A percentile compares a stretch with the other conserved stretches of the same genome.
Conservation (phyloP, 176 grass and related monocot species). For the Oryza meyeriana region DNA sequence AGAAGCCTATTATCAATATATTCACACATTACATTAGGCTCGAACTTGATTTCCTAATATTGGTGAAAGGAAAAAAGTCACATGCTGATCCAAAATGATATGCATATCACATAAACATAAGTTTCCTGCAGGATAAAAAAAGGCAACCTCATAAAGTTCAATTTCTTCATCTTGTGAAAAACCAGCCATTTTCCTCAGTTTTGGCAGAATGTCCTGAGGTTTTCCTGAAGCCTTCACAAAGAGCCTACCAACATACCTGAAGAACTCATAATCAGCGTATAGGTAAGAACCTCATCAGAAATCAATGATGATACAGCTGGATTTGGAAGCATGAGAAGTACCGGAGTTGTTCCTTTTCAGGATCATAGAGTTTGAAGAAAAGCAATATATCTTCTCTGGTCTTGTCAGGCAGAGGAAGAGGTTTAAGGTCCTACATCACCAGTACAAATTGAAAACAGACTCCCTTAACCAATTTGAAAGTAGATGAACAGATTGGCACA, state of each 20-base stretch:
- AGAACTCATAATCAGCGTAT: constrained; percentile 33
- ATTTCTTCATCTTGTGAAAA: constrained; percentile 84
- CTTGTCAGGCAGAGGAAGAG: constrained; percentile 70
- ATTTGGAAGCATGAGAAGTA: constrained; percentile 37
- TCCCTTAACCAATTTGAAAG: constrained; percentile 12
- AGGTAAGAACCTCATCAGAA: constrained; percentile 25
- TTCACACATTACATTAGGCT: constrained; percentile 98
- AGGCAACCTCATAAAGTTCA: constrained; percentile 93
- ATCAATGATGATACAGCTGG: neutral
- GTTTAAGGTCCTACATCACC: constrained; percentile 57
- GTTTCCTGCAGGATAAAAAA: constrained; percentile 9
- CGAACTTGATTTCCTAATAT: constrained; percentile 96
- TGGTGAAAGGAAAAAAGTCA: constrained; percentile 33
- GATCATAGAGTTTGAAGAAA: constrained; percentile 99
- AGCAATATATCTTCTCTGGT: constrained; percentile 94
- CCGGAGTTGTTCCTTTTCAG: constrained; percentile 90
- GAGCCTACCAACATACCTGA: constrained; percentile 89
- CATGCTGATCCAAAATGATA: constrained; percentile 21
- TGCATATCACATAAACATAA: constrained; percentile 5
- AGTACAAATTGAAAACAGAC: constrained; percentile 5
- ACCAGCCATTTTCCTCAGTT: constrained; percentile 83
- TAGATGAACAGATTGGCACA: neutral
- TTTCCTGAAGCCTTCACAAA: constrained; percentile 85
- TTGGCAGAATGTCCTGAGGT: constrained; percentile 73
- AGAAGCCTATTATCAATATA: constrained; percentile 71